Conservation (phyloP, 129 eudicot species). For the Rutidosis leptorrhynchoides region DNA sequence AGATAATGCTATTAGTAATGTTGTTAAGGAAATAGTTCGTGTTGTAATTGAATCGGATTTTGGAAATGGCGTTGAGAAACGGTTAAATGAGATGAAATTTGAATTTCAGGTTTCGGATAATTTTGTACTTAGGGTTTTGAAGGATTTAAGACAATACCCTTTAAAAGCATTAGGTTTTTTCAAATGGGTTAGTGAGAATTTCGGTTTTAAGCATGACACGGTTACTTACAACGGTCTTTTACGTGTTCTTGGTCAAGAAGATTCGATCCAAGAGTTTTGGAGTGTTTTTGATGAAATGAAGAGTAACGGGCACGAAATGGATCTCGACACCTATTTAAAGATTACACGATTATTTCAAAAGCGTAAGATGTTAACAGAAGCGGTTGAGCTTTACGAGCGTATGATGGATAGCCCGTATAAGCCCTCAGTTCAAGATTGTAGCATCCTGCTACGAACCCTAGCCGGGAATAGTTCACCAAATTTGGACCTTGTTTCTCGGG, state of each 20-base stretch:
- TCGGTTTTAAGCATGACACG: conserved; percentile 41
- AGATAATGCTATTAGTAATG: conserved; percentile 42
- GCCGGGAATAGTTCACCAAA: conserved; percentile 40
- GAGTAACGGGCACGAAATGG: conserved; percentile 60
- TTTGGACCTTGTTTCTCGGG: conserved; percentile 67
- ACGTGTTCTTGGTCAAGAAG: conserved; percentile 59
- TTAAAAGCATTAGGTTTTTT: conserved; percentile 59
- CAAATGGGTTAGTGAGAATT: conserved; percentile 49
- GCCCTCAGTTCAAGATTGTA: conserved; percentile 54
- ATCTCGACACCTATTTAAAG: conserved; percentile 77
- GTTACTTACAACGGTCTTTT: conserved; percentile 70
- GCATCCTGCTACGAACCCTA: conserved; percentile 48
- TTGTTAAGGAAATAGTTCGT: conserved; percentile 50
- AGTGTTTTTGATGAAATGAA: conserved; percentile 55
- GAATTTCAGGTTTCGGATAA: conserved; percentile 41
- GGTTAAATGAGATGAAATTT: conserved; percentile 42
- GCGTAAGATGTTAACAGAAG: conserved; percentile 68
- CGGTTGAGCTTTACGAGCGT: conserved; percentile 71
- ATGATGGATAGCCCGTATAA: conserved; percentile 88
- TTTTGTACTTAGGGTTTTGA: conserved; percentile 62
- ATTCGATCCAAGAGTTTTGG: conserved; percentile 64
- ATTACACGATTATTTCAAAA: conserved; percentile 63
- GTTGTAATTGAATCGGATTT: conserved; percentile 42
- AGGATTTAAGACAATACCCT: conserved; percentile 46
- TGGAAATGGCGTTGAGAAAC: conserved; percentile 57